Conservation (phyloP, 2,329 filamentous ascomycete genomes). For the Emydomyces testavorans region DNA sequence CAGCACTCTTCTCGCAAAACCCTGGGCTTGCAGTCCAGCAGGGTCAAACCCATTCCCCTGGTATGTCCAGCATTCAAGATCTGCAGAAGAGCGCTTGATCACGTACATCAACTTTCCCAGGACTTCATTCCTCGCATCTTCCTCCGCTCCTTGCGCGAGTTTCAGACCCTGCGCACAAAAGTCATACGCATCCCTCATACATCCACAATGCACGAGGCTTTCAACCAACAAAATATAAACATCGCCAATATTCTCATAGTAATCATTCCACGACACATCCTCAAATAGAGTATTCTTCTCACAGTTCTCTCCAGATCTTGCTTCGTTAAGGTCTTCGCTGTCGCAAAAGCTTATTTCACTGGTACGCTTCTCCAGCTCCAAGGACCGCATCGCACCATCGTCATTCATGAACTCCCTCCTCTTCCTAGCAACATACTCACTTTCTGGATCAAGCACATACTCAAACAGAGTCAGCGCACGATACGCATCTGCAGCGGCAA, state of each 20-base stretch:
- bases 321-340: no score
- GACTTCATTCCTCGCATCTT: conserved; percentile 8
- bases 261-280: conserved; percentile 14
- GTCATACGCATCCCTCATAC: conserved; percentile 32
- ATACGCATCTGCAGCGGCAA: conserved; percentile 83
- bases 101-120: conserved; percentile 23
- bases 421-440: conserved; percentile 65
- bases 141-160: conserved; percentile 16
- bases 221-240: conserved; percentile 30
- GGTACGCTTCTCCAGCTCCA: no score
- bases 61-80: background rate
- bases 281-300: conserved; percentile 25
- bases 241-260: conserved; percentile 22
- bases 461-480: conserved; percentile 78
- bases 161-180: conserved; percentile 28
- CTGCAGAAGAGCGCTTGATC: conserved; percentile 22
- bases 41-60: conserved; percentile 22
- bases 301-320: no score
- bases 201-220: conserved; percentile 30
- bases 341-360: no score
- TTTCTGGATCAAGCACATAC: conserved; percentile 61
- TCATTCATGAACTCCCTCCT: conserved; percentile 20
- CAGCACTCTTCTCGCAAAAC: conserved; percentile 41
- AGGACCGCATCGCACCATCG: conserved; percentile 17
- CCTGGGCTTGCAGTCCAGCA: conserved; percentile 28